Evolutionary conservation across 2,329 filamentous ascomycete species (phyloP).

Genomic region (Fusarium metavorans): DNA sequence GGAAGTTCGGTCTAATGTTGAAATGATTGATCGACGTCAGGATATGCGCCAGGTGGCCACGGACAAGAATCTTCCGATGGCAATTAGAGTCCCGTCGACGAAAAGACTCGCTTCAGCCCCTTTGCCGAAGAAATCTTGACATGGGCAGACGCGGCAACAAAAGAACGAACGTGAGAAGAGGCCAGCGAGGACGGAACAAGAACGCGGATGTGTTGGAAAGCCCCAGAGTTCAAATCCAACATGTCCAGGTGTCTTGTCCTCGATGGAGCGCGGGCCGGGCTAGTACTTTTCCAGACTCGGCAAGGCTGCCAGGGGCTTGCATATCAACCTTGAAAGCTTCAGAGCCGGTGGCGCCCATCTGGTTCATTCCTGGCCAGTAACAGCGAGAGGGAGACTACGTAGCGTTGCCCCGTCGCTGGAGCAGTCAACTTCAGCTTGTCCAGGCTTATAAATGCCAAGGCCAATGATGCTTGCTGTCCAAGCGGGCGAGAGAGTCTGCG

Average conservation of each 20-base stretch:
- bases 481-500: neutral
- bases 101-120: constrained; percentile 25
- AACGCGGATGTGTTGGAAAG: constrained; percentile 18
- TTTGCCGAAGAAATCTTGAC: constrained; percentile 17
- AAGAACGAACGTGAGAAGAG: constrained; percentile 15
- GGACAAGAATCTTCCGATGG: constrained; percentile 8
- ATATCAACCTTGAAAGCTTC: constrained; percentile 29
- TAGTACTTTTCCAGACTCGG: constrained; percentile 42
- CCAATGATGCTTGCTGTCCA: constrained; percentile 17
- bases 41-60: constrained; percentile 31
- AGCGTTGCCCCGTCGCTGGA: constrained; percentile 22
- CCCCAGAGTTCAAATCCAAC: constrained; percentile 24
- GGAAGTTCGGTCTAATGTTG: constrained; percentile 13
- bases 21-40: constrained; percentile 27
- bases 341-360: constrained; percentile 11
- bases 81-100: constrained; percentile 16
- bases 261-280: constrained; percentile 36
- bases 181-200: constrained; percentile 31
- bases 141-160: constrained; percentile 18
- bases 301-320: constrained; percentile 47
- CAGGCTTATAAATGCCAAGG: constrained; percentile 14
- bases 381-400: constrained; percentile 8
- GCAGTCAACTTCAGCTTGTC: constrained; percentile 6
- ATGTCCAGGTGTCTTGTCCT: constrained; percentile 46
- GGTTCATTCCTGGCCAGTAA: constrained; percentile 22